Conservation (phyloP, 148 eudicot genomes). For the Chenopodium album region DNA sequence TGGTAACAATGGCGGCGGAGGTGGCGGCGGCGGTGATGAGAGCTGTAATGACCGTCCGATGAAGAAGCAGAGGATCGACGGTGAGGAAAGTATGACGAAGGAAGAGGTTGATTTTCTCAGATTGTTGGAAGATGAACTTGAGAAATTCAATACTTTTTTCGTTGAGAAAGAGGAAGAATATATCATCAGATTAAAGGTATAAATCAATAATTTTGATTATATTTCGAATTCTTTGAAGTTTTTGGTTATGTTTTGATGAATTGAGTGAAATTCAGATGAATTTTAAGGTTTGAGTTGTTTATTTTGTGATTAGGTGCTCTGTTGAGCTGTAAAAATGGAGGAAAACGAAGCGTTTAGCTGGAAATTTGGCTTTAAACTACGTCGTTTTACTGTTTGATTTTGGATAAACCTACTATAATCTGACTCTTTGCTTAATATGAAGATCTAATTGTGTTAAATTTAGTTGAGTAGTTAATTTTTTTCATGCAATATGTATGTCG, state of each 20-base stretch:
- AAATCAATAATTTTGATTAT: background rate
- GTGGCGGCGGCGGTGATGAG: conserved; percentile 1
- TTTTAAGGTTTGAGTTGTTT: conserved; percentile 7
- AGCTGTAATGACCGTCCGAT: conserved; percentile 32
- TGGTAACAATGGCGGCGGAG: conserved; percentile 13
- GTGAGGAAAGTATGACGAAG: conserved; percentile 46
- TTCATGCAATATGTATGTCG: background rate
- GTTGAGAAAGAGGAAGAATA: conserved; percentile 95
- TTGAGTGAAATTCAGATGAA: background rate
- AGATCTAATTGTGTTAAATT: background rate
- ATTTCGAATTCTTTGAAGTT: background rate
- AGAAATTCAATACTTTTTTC: conserved; percentile 82
- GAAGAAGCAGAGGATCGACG: conserved; percentile 45
- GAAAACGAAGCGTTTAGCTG: background rate
- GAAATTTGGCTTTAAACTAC: background rate
- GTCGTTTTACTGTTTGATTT: background rate
- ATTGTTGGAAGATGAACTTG: conserved; percentile 78
- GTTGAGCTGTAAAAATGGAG: background rate
- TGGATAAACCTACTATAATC: background rate
- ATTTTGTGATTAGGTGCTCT: background rate
- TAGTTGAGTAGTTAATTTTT: background rate
- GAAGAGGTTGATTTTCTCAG: conserved; percentile 67
- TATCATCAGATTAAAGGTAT: conserved; percentile 85
- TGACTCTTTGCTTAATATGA: background rate
- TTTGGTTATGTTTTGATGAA: background rate